Evolutionary conservation across 2,329 filamentous ascomycete species (phyloP), one percentile per base, ranked within the genome.

Genomic region (Ophiocordyceps polyrhachis-furcata): DNA sequence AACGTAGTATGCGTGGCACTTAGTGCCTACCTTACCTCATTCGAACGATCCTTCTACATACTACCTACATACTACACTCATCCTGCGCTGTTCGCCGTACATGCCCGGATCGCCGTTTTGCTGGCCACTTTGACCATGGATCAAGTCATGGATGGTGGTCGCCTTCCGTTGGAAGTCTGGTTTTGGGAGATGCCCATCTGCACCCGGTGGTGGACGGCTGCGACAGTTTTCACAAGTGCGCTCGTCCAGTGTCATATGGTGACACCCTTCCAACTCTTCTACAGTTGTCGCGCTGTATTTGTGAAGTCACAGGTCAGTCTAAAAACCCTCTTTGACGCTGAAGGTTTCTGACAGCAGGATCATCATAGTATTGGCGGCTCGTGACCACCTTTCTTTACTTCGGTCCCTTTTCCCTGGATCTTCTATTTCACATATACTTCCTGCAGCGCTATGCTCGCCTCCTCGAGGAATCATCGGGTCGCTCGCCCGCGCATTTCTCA

Each of bases 121-220:
- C 9, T 28, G 6, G 6, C 25, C 25, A 28, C 25, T 28, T 11
- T 28, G 25, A 40, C 20, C 17, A 76, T 76, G 73, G 72, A 76
- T 52, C 71, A 73, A 55, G 69, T 74, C 55, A 70, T 76, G 58
- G 73, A 74, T 47, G 74, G 71, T 52, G 75, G 71, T 47, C 69
- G 72, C 45, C 68, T 94, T 56, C 91, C 89, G 40, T 73, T 98
- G 8, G 91, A 96, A 64, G 82, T 89, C 53, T 98, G 91, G 91
- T 96, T 95, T 64, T 95, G 86, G 73, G 91, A 98, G 62, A 95
- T 95, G 83, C 91, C 91, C 4, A 78, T 91, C 23, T 93, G 88
- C 63, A 98, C 91, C 35, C 73, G 91, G 49, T 93, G 84, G 81
- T 98, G 91, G 91, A 96, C 91, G 20, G 88, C 86, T 21, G 87